Evolutionary conservation across 768 basidiomycete genomes (phyloP).

Genomic region (Strobilomyces confusus): DNA sequence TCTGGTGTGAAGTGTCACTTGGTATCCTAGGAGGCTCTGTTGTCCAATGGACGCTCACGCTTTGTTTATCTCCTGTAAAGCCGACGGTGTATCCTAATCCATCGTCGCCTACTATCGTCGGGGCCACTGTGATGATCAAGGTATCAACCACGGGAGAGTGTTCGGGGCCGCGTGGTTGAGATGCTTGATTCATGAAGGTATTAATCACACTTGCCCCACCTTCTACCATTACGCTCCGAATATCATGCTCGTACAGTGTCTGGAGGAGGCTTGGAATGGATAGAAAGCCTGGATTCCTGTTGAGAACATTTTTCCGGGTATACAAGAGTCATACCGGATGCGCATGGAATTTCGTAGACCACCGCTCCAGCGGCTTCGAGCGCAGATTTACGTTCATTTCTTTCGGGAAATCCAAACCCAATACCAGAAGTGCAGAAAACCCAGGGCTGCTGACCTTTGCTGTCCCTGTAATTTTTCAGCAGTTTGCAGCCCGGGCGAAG

Average conservation of each 20-base stretch:
- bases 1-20: conserved; percentile 7
- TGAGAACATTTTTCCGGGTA: neutral
- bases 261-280: conserved; percentile 48
- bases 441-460: conserved; percentile 68
- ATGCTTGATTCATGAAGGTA: conserved; percentile 33
- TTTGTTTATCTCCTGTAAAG: conserved; percentile 12
- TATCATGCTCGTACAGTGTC: conserved; percentile 49
- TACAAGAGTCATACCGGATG: conserved; percentile 31
- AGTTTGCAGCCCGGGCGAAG: conserved; percentile 66
- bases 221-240: conserved; percentile 89
- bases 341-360: conserved; percentile 49
- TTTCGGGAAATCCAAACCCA: conserved; percentile 10
- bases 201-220: conserved; percentile 84
- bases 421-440: conserved; percentile 46
- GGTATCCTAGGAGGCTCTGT: neutral
- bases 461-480: conserved; percentile 55
- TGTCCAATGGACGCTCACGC: conserved; percentile 5
- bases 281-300: conserved; percentile 31
- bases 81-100: conserved; percentile 55
- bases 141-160: conserved; percentile 51
- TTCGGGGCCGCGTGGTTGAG: conserved; percentile 2
- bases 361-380: conserved; percentile 66
- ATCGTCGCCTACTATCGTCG: conserved; percentile 71
- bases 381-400: conserved; percentile 34
- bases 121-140: conserved; percentile 83